Base-by-base conservation (phyloP, 371 early-diverging fungal species). In the Haplosporangium sp. region DNA sequence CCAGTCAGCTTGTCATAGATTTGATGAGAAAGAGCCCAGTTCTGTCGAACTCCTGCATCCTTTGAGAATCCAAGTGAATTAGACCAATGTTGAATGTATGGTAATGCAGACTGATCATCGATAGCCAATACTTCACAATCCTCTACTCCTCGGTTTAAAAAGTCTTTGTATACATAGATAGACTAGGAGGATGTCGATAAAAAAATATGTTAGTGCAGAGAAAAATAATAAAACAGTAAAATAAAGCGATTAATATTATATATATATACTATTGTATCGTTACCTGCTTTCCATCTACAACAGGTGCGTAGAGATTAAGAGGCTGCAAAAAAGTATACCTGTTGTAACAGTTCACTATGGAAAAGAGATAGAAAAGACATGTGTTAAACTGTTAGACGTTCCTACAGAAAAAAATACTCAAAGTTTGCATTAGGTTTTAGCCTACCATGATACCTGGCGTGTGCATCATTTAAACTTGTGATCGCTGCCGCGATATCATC, bases 231-330 rank as follows among this genome's bases (percentile, higher is more conserved):
- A 10, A 17, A 55, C 7, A 27, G 27, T 27, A 27, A 27, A 27
- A 27, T 27, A 27, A 27, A 27, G 27, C 27, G 27, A 27, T 27
- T 27, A 27, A 27, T 27, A 27, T n/a, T n/a, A n/a, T n/a, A n/a
- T 27, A 27, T 27, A 27, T 27, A 27, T 27, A 27, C 27, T 27
- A 27, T 40, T 20, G 7, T 17, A 55, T 15, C 27, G 27, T 20
- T 77, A 77, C 77, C 72, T 77, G 77, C 7, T 39, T 50, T 27
- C 63, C 72, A n/a, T 77, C 13, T 39, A 72, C 38, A 11, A 69
- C 69, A 9, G 77, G 72, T 0, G 72, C 72, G 20, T 72, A 68
- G 34, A 77, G 65, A 3, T 9, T 15, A 5, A 72, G 45, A 0
- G 60, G 65, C n/a, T 72, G 68, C 1, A 15, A 3, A 35, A 77